A percentile compares a stretch with the other conserved stretches of the same genome.
Conservation (phyloP, 371 early-diverging fungal species). For the Neoconidiobolus thromboides region DNA sequence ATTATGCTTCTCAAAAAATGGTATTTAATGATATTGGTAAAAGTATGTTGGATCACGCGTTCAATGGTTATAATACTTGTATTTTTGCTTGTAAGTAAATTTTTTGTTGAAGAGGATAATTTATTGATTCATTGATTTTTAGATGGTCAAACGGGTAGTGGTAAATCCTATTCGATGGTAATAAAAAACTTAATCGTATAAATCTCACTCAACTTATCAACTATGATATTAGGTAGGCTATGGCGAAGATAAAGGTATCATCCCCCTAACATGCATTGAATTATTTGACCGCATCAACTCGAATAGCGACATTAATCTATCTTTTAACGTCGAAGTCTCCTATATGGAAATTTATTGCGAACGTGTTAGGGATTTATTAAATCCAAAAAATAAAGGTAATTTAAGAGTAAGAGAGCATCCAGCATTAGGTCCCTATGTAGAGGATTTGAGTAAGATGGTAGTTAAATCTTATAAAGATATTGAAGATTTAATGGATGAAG, state of each 20-base stretch:
- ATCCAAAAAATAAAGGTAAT: constrained; percentile 52
- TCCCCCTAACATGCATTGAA: constrained; percentile 57
- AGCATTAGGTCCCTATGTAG: constrained; percentile 75
- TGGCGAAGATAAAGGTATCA: constrained; percentile 62
- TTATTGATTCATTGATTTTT: not conserved
- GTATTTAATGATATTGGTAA: constrained; percentile 59
- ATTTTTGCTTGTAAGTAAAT: constrained; percentile 55
- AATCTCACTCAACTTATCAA: constrained; percentile 11
- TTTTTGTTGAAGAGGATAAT: not conserved
- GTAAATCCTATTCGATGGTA: constrained; percentile 73
- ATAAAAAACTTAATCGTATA: constrained; percentile 3
- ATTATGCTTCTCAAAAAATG: constrained; percentile 50
- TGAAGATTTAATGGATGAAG: constrained; percentile 63
- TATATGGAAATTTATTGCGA: constrained; percentile 80
- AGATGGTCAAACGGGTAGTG: constrained; percentile 78
- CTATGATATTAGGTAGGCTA: constrained; percentile 33
- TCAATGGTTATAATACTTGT: constrained; percentile 72
- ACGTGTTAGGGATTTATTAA: constrained; percentile 75
- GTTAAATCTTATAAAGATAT: constrained; percentile 63
- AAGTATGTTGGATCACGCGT: constrained; percentile 65
- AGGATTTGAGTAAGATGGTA: constrained; percentile 65
- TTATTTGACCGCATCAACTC: constrained; percentile 45
- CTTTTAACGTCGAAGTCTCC: constrained; percentile 57
- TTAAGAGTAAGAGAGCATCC: constrained; percentile 80
- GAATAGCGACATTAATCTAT: constrained; percentile 21